Evolutionary conservation across 75 land plant genomes (phyloP), one percentile per base, ranked within the genome.

Genomic region (Pinus tabuliformis): DNA sequence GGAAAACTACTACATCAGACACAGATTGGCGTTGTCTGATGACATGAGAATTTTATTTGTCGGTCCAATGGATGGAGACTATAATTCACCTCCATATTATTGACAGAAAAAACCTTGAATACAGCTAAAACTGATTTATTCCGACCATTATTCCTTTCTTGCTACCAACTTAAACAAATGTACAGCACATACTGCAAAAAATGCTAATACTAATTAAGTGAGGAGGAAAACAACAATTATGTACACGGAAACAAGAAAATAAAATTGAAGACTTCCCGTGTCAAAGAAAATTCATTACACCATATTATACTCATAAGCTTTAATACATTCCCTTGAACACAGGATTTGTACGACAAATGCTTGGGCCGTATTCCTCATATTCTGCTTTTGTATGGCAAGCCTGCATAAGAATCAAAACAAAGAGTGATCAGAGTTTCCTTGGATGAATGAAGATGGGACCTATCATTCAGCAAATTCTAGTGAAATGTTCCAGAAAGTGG

Each of bases 331-430:
- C 99, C 78, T 97, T 97, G 78, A 97, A 95, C 52, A 97, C 94
- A 39, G 99, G 98, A 76, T 97, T 97, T 49, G 89, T 88, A 8
- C 99, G 87, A 78, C 98, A 97, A 66, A 97, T 97, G 79, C 95
- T 92, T 21, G 99, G 93, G 26, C 99, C 99, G 82, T 91, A 84
- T 76, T 97, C 99, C 71, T 97, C 98, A 70, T 97, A 97, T 75
- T 97, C 99, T 73, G 89, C 99, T 77, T 97, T 97, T 61, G 99
- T 92, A 78, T 97, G 98, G 76, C 98, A 94, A 76, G 99, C 98
- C 99, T 97, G 89, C 24, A 28, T 30, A 21, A 68, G n/a, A 68
- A 20, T 49, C 2, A 49, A 39, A 42, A 65, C 36, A 39, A 22
- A 80, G 21, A 7, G 42, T 22, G 73, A 52, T 71, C n/a, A 74